These are phyloP conservation scores for Teunomyces stri DNA, from an alignment of 805 yeast species.

Conservation along the genomic window DNA sequence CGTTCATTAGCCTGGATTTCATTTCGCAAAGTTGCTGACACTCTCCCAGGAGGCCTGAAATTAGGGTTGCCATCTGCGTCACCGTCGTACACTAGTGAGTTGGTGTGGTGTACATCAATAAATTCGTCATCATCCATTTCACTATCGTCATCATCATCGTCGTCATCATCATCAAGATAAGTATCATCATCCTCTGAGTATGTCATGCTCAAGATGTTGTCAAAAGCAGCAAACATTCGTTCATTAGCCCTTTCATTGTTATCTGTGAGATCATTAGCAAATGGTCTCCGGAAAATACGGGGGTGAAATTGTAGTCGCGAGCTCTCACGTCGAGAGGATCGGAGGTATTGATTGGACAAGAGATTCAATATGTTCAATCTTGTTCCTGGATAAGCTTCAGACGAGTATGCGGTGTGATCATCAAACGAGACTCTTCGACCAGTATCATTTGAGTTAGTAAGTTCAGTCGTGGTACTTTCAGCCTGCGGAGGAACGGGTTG, in stretches of 20 bases:
- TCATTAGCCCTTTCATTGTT: conserved; percentile 1
- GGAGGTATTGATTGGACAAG: conserved; percentile 12
- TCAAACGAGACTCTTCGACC: neutral
- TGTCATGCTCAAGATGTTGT: conserved; percentile 2
- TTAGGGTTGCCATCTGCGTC: neutral
- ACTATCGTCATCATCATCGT: conserved; percentile 7
- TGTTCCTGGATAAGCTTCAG: conserved; percentile 4
- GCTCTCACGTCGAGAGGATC: conserved; percentile 5
- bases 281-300: conserved; percentile 2
- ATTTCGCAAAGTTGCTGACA: neutral
- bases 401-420: neutral
- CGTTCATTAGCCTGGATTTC: conserved; percentile 9
- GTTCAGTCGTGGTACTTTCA: neutral
- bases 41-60: neutral
- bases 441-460: neutral
- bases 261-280: neutral
- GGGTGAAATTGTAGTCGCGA: neutral
- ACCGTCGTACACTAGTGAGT: neutral
- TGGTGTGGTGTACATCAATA: conserved; percentile 6
- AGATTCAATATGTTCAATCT: conserved; percentile 12
- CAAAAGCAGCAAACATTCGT: conserved; percentile 2
- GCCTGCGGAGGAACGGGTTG: neutral
- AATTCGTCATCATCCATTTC: conserved; percentile 9
- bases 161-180: conserved; percentile 7
- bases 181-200: conserved; percentile 6